Percentiles rank a stretch among this genome's conserved stretches.
Conservation (phyloP, 805 yeast genomes). For the Candida chauliodis region DNA sequence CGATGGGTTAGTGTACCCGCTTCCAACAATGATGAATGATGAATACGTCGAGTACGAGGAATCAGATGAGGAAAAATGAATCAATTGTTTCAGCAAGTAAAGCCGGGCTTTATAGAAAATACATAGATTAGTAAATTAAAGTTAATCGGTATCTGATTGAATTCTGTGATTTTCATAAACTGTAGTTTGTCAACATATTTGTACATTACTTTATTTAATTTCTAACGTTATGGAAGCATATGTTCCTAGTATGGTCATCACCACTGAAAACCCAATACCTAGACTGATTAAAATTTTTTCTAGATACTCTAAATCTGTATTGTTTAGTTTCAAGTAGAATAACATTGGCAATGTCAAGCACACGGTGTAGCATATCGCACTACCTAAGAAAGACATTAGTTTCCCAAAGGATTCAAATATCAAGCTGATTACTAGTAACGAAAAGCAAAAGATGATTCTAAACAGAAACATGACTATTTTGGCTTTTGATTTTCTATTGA, state of each 20-base stretch:
- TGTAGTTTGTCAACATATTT: background rate
- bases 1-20: constrained; percentile 49
- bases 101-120: constrained; percentile 3
- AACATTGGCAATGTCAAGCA: constrained; percentile 38
- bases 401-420: constrained; percentile 37
- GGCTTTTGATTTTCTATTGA: constrained; percentile 9
- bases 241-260: constrained; percentile 25
- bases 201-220: background rate
- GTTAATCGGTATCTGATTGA: background rate
- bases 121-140: background rate
- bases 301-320: constrained; percentile 15
- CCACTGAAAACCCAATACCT: constrained; percentile 18
- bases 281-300: constrained; percentile 12
- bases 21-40: constrained; percentile 20
- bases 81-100: too few relatives aligned
- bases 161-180: background rate
- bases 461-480: constrained; percentile 6
- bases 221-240: constrained; percentile 19
- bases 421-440: constrained; percentile 23
- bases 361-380: constrained; percentile 39
- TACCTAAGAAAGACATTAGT: constrained; percentile 39
- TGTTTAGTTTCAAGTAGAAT: constrained; percentile 27
- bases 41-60: constrained; percentile 5
- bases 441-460: constrained; percentile 22
- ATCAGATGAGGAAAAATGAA: background rate